Percentiles rank a stretch among this genome's conserved stretches.
Conservation (phyloP, 2,329 filamentous ascomycete genomes). For the Exophiala bonariae region DNA sequence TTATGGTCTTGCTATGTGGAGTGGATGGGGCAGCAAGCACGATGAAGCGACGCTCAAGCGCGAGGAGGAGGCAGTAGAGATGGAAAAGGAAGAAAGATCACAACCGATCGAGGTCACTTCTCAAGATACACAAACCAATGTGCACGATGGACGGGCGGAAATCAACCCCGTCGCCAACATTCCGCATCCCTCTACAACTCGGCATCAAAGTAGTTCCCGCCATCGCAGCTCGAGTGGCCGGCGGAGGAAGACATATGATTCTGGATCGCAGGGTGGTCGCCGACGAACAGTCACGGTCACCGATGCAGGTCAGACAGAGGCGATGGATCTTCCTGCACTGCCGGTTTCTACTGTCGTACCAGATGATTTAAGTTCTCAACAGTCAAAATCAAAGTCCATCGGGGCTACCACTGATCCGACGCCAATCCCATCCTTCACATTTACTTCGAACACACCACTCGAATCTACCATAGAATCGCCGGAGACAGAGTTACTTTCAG, state of each 20-base stretch:
- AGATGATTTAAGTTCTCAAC: no score
- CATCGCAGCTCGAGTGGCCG: not conserved
- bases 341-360: no score
- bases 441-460: not conserved
- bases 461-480: constrained; percentile 4
- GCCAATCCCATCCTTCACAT: not conserved
- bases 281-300: constrained; percentile 11
- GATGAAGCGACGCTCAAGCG: constrained; percentile 69
- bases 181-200: not conserved
- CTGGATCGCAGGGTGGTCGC: not conserved
- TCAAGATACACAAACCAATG: not conserved
- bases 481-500: constrained; percentile 11
- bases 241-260: not conserved
- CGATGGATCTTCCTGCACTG: not conserved
- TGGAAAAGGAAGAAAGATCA: constrained; percentile 4
- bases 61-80: constrained; percentile 25
- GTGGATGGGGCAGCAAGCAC: constrained; percentile 83
- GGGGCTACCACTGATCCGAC: not conserved
- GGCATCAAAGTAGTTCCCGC: constrained; percentile 2
- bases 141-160: not conserved
- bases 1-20: constrained; percentile 80
- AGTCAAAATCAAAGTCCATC: not conserved
- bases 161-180: not conserved
- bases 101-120: not conserved
- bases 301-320: constrained; percentile 16